Conservation (phyloP, 148 eudicot genomes). For the Fagopyrum homotropicum region DNA sequence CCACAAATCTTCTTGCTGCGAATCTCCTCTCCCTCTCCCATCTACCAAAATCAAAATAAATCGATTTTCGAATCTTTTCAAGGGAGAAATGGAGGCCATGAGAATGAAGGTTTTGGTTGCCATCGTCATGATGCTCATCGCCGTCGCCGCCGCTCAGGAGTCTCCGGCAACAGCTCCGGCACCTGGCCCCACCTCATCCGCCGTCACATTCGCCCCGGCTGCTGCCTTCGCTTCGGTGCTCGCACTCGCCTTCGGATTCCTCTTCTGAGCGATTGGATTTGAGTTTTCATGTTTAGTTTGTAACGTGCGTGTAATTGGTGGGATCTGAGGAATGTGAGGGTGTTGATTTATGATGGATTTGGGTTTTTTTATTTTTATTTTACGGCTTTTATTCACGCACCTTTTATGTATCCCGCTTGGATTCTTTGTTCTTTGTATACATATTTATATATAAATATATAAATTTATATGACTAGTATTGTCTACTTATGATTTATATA, state of each 20-base stretch:
- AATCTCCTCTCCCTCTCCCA: background rate
- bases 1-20: background rate
- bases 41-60: background rate
- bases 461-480: background rate
- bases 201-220: background rate
- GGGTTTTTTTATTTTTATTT: background rate
- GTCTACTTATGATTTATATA: background rate
- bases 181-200: background rate
- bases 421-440: constrained; percentile 10
- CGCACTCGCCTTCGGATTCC: constrained; percentile 5
- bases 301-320: background rate
- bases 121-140: constrained; percentile 23
- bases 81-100: constrained; percentile 33
- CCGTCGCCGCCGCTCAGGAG: constrained; percentile 29
- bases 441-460: background rate
- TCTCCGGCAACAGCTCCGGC: constrained; percentile 13
- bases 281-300: background rate
- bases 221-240: background rate
- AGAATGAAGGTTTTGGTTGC: constrained; percentile 24
- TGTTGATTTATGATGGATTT: constrained; percentile 2
- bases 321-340: background rate
- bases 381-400: background rate
- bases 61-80: background rate
- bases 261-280: background rate
- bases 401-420: constrained; percentile 5